phyloP scores from a whole-genome alignment of 2,329 filamentous ascomycete genomes.

The Epichloe typhina region DNA sequence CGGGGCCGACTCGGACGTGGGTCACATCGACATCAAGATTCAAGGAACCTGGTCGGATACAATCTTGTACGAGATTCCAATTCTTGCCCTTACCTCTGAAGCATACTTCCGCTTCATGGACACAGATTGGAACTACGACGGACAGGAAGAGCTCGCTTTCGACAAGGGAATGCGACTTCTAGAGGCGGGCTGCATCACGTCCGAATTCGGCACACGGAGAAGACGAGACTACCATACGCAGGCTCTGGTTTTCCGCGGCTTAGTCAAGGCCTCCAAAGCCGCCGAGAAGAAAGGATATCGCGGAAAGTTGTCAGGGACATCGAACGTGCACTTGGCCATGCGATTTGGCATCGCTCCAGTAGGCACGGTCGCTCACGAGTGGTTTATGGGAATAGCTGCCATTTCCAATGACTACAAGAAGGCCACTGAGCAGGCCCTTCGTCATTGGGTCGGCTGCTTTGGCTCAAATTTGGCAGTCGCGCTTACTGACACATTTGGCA shows the following conservation, averaged over 20 bases:
- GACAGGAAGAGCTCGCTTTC: slow-evolving; percentile 75
- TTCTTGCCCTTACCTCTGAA: slow-evolving; percentile 84
- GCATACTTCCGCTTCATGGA: slow-evolving; percentile 97
- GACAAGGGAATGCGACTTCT: slow-evolving; percentile 68
- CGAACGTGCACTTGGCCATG: slow-evolving; percentile 96
- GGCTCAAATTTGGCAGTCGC: slow-evolving; percentile 77
- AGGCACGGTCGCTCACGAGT: slow-evolving; percentile 88
- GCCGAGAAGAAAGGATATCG: slow-evolving; percentile 48
- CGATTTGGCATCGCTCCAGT: slow-evolving; percentile 73
- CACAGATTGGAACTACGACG: slow-evolving; percentile 77
- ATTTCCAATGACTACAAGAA: slow-evolving; percentile 74
- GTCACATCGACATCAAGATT: slow-evolving; percentile 64
- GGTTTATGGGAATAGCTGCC: slow-evolving; percentile 98
- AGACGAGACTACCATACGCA: slow-evolving; percentile 92
- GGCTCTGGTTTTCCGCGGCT: slow-evolving; percentile 74
- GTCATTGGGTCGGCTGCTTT: slow-evolving; percentile 86
- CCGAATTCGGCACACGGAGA: slow-evolving; percentile 84
- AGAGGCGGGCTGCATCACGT: slow-evolving; percentile 74
- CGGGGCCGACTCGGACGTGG: slow-evolving; percentile 50
- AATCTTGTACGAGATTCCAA: slow-evolving; percentile 93
- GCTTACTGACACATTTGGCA: slow-evolving; percentile 93
- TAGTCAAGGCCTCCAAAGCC: slow-evolving; percentile 67
- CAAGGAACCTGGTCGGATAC: slow-evolving; percentile 85
- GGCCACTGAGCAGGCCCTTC: slow-evolving; percentile 72
- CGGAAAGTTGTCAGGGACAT: slow-evolving; percentile 75